Evolutionary conservation across 441 rosid genomes (phyloP).

Genomic region (California macrophylla): DNA sequence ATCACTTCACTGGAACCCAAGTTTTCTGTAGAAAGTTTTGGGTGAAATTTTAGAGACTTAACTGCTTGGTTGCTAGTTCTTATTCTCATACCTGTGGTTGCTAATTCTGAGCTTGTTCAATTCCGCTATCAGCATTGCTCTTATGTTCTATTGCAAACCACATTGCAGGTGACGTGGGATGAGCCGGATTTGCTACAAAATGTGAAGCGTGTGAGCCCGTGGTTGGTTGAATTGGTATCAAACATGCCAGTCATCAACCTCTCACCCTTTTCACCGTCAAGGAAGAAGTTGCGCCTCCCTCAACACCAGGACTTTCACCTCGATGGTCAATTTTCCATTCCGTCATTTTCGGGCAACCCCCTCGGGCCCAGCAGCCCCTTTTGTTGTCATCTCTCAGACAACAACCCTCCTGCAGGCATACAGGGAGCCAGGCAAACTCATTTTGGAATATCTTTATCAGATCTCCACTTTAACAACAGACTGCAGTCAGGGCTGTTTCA

Average conservation of each 20-base stretch:
- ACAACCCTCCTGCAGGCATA: conserved; percentile 83
- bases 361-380: conserved; percentile 48
- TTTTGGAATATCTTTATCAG: conserved; percentile 57
- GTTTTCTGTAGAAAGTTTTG: no score
- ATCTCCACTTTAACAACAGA: conserved; percentile 53
- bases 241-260: conserved; percentile 57
- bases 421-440: conserved; percentile 99
- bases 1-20: not conserved
- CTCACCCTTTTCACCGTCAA: conserved; percentile 64
- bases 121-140: no score
- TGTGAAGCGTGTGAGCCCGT: conserved; percentile 84
- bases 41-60: no score
- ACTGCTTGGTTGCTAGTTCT: not conserved
- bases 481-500: conserved; percentile 53
- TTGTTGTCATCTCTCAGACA: conserved; percentile 45
- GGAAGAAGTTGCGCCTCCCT: conserved; percentile 69
- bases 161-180: conserved; percentile 78
- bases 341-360: conserved; percentile 54
- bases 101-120: not conserved
- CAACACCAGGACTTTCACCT: conserved; percentile 43
- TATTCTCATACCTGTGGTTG: not conserved
- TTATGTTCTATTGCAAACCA: not conserved
- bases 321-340: conserved; percentile 49
- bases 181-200: conserved; percentile 93
- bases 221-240: conserved; percentile 84